Percentiles rank a stretch among this genome's conserved stretches.
phyloP scores from a whole-genome alignment of 2,329 filamentous ascomycete genomes.

The Helotiales sp. region DNA sequence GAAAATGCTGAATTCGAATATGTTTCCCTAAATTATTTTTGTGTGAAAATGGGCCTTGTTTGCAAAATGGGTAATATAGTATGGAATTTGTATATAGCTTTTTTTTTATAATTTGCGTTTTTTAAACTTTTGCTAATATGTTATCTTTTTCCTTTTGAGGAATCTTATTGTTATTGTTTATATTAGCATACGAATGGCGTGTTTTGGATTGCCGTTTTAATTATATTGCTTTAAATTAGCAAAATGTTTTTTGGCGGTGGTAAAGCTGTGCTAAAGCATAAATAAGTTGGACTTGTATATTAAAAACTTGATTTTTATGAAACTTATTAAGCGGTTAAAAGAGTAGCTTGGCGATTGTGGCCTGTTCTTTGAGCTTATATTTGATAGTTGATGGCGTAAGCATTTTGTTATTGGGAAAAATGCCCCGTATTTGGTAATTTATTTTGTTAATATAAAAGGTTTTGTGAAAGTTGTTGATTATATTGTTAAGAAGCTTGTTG shows the following conservation, averaged over 20 bases:
- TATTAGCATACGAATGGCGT: neutral
- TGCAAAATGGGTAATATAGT: too few species aligned
- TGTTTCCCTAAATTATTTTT: too few species aligned
- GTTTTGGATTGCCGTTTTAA: neutral
- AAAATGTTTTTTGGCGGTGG: too few species aligned
- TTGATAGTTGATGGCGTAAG: constrained; percentile 29
- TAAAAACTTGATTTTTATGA: too few species aligned
- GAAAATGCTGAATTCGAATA: neutral
- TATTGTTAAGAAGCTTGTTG: constrained; percentile 26
- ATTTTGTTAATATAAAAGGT: constrained; percentile 33
- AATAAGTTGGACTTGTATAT: too few species aligned
- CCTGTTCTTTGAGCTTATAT: constrained; percentile 37
- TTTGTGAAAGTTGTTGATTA: constrained; percentile 34
- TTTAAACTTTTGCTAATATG: too few species aligned
- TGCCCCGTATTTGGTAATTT: constrained; percentile 32
- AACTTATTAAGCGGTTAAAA: too few species aligned
- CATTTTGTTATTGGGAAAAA: constrained; percentile 26
- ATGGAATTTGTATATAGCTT: too few species aligned
- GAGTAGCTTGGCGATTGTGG: constrained; percentile 31
- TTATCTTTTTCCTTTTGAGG: neutral
- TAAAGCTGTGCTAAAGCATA: too few species aligned
- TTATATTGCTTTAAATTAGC: too few species aligned
- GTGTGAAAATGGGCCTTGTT: too few species aligned
- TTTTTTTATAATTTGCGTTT: too few species aligned
- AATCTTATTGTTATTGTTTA: neutral